These are phyloP conservation scores for Pelargonium fulgidum DNA, from an alignment of 441 rosid species.

Conservation along the genomic window DNA sequence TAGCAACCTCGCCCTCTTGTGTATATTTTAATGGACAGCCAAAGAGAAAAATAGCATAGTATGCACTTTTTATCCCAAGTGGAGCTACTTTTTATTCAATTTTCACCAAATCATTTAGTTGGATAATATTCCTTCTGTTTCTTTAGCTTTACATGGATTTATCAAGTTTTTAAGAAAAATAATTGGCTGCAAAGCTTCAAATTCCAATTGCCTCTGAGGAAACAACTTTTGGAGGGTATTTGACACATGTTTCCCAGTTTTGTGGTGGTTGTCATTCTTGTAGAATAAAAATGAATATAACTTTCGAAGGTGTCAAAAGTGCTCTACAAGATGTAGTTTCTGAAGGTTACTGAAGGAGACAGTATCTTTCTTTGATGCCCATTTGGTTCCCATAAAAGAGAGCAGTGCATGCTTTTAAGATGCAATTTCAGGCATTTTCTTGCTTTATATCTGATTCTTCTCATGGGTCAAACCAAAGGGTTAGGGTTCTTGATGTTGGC, in stretches of 20 bases:
- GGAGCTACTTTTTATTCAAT: too few species aligned
- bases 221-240: neutral
- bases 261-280: neutral
- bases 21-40: too few species aligned
- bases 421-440: too few species aligned
- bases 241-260: conserved; percentile 1
- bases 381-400: too few species aligned
- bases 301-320: neutral
- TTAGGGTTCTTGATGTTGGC: too few species aligned
- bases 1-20: too few species aligned
- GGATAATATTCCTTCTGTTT: neutral
- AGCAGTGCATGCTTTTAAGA: too few species aligned
- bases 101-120: neutral
- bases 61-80: too few species aligned
- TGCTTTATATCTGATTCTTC: too few species aligned
- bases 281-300: neutral
- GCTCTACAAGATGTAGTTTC: neutral
- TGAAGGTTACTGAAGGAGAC: conserved; percentile 1
- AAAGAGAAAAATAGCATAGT: too few species aligned
- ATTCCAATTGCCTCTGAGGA: neutral
- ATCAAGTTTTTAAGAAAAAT: too few species aligned
- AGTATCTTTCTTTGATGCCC: neutral
- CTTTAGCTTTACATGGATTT: neutral
- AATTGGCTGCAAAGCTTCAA: neutral
- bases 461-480: too few species aligned